A percentile compares a stretch with the other conserved stretches of the same genome.
Evolutionary conservation across 2,329 filamentous ascomycete genomes (phyloP).

Genomic region (Leptographium galeiforme): DNA sequence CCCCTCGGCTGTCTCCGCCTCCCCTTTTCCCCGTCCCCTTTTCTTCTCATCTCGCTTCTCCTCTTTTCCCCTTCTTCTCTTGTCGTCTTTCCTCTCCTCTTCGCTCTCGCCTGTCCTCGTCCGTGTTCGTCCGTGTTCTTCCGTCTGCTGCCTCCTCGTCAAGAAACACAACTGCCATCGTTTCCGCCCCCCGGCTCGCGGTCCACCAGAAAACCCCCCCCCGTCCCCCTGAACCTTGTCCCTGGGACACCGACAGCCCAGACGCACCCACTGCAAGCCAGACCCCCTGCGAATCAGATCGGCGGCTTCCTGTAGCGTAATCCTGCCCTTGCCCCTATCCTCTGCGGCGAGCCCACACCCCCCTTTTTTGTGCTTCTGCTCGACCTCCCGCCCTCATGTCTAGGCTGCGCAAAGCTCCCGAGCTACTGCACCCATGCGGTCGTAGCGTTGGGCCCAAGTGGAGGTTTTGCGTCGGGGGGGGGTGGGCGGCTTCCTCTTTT

Average conservation of each 20-base stretch:
- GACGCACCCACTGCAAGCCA: neutral
- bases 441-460: neutral
- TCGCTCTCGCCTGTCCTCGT: neutral
- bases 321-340: neutral
- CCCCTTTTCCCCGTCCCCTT: neutral
- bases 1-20: neutral
- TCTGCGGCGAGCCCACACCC: neutral
- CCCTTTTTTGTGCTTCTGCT: neutral
- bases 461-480: neutral
- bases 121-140: neutral
- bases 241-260: slow-evolving; percentile 1
- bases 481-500: neutral
- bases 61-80: neutral
- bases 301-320: neutral
- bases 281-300: neutral
- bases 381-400: neutral
- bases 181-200: neutral
- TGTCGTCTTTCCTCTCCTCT: neutral
- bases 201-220: neutral
- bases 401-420: neutral
- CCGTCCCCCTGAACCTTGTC: neutral
- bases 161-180: neutral
- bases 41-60: neutral
- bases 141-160: neutral
- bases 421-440: neutral